Evolutionary conservation across 345 rosid genomes (phyloP), one percentile per base, ranked within the genome.

Genomic region (Hypericum androsaemum): DNA sequence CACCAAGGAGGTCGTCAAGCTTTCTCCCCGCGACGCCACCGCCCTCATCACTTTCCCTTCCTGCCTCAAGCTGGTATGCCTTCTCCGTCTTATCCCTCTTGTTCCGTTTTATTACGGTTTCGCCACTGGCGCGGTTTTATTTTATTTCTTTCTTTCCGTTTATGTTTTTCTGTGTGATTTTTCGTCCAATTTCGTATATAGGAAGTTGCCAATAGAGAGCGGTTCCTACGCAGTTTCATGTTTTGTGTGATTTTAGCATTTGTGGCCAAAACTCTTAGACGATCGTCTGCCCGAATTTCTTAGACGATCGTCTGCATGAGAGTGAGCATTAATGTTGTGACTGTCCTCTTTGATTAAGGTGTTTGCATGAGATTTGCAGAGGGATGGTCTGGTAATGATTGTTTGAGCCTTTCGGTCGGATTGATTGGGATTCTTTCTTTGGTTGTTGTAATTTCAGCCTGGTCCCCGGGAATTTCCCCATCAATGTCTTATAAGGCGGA

Each of bases 1-100:
- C 48, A 68, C 87, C 17, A 76, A 61, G 43, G 92, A 82, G 32
- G 67, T 80, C 45, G 85, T 83, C 49, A 61, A 41, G 65, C 2
- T 22, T 1, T 76, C 89, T 16, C 66, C 78, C 46, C 59, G 38
- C 47, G 6, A 15, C 16, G 61, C 54, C 22, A 46, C 45, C 6
- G 85, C 77, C 61, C 77, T 67, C 63, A 89, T 89, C 39, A 89
- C 98, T 37, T 90, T 86, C 71, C 98, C 98, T 68, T 79, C 92
- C 52, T 86, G 89, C 50, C 96, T 90, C 38, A 86, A 84, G 64
- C 81, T 77, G 88, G 98, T 89, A 3, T 10, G 1, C 32, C 32
- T 22, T 22, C 32, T 9, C 6, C 13, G 32, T 22, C 15, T 6
- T 2, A 16, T 39, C 5, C 28, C 11, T 10, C 60, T 35, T 36